phyloP scores from a whole-genome alignment of 2,329 filamentous ascomycete species.

The Nemania sp. region DNA sequence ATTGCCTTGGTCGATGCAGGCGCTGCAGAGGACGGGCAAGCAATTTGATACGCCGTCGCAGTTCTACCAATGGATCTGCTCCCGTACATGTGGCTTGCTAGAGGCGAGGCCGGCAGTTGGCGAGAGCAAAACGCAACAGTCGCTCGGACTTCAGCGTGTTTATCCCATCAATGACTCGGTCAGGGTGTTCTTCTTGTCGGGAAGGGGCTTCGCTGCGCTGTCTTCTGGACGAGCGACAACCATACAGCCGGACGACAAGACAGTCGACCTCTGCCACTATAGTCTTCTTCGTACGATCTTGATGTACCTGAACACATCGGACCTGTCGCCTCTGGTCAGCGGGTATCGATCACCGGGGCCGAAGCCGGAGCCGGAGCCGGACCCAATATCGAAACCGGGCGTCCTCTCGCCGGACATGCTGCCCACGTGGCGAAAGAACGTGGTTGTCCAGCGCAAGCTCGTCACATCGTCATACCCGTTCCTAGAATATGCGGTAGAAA shows the following conservation, averaged over 20 bases:
- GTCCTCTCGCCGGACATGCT: slow-evolving; percentile 2
- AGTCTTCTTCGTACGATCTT: slow-evolving; percentile 25
- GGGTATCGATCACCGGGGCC: slow-evolving; percentile 4
- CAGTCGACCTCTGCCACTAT: slow-evolving; percentile 22
- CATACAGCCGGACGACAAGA: not conserved
- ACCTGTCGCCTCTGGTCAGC: slow-evolving; percentile 24
- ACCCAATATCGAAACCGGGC: not conserved
- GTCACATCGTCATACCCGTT: slow-evolving; percentile 25
- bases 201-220: slow-evolving; percentile 21
- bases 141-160: slow-evolving; percentile 24
- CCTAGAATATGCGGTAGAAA: slow-evolving; percentile 24
- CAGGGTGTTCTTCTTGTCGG: slow-evolving; percentile 23
- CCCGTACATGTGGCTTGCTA: slow-evolving; percentile 20
- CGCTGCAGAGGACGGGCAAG: slow-evolving; percentile 26
- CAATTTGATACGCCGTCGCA: slow-evolving; percentile 27
- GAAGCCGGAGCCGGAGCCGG: not conserved
- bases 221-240: slow-evolving; percentile 4
- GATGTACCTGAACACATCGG: slow-evolving; percentile 26
- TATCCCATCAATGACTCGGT: slow-evolving; percentile 23
- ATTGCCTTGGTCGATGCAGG: slow-evolving; percentile 23
- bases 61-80: slow-evolving; percentile 23
- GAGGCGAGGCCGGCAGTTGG: slow-evolving; percentile 4
- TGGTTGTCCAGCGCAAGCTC: slow-evolving; percentile 23
- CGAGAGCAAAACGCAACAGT: slow-evolving; percentile 10
- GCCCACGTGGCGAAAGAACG: slow-evolving; percentile 14